Evolutionary conservation across 257 asterid genomes (phyloP).

Genomic region (Fraxinus quadrangulata): DNA sequence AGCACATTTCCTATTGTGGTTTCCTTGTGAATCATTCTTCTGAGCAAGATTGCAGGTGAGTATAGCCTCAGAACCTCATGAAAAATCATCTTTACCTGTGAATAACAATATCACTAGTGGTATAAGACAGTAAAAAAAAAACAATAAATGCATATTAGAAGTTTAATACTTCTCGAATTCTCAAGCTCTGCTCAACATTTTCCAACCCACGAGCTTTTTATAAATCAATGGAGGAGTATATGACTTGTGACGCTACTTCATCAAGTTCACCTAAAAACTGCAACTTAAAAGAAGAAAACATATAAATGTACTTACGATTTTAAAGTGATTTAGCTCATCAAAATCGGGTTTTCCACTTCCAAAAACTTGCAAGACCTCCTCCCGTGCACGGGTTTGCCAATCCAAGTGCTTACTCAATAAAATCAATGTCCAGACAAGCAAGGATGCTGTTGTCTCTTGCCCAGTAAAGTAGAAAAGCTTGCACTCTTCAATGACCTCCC

Average conservation of each 20-base stretch:
- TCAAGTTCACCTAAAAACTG: neutral
- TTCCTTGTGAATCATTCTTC: neutral
- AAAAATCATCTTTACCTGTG: neutral
- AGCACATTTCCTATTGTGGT: neutral
- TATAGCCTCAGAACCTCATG: neutral
- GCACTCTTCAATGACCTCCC: slow-evolving; percentile 51
- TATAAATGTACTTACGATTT: slow-evolving; percentile 29
- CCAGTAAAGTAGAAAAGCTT: slow-evolving; percentile 53
- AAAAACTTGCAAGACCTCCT: slow-evolving; percentile 38
- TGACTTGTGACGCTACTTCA: too few relatives aligned
- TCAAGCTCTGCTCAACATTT: neutral
- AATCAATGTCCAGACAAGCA: slow-evolving; percentile 51
- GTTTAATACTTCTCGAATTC: neutral
- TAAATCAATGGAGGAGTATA: too few relatives aligned
- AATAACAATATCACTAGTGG: neutral
- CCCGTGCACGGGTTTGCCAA: slow-evolving; percentile 47
- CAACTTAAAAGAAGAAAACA: too few relatives aligned
- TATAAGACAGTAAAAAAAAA: neutral
- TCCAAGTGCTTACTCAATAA: slow-evolving; percentile 34
- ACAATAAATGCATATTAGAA: neutral
- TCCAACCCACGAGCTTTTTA: too few relatives aligned
- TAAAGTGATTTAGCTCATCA: slow-evolving; percentile 36
- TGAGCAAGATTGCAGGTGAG: neutral
- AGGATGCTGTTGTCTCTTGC: slow-evolving; percentile 43
- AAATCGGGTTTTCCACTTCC: slow-evolving; percentile 30